Evolutionary conservation across 2,329 filamentous ascomycete genomes (phyloP), one percentile per base, ranked within the genome.

Genomic region (Pseudogymnoascus sp.): DNA sequence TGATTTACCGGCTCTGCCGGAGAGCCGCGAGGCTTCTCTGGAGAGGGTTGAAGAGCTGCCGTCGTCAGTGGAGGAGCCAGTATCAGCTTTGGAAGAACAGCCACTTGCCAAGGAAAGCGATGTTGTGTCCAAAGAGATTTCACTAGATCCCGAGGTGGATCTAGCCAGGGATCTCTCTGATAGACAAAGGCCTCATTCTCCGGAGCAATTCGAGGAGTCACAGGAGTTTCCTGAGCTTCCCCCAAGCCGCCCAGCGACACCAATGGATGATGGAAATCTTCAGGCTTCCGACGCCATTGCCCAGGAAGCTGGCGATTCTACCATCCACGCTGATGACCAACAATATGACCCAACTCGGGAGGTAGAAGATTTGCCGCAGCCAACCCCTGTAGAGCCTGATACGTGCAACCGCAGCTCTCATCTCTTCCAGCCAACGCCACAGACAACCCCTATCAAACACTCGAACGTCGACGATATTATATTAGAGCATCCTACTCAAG

Each of bases 401-500:
- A 74, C 73, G 5, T 76, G 75, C 64, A 71, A 76, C 62, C 69
- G 73, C 63, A 78, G 72, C 65, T 75, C 74, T 10, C 75, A 75
- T 64, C 64, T 77, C 13, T 71, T 75, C 28, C 67, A 73, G 57
- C 73, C 74, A 12, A 73, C 72, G 21, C 73, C 76, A 8, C 59
- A 64, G 28, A 63, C 66, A 30, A 63, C 55, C 5, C 45, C 45
- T 3, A 33, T 52, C 26, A 52, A 52, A 26, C 45, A 52, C 26
- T 33, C 26, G 5, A 52, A 18, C 5, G 33, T 33, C 15, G 45
- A 52, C 9, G 45, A 52, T 30, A 13, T 33, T 6, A 33, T 52
- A 28, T 48, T 48, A 8, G 45, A 52, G 15, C 9, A 52, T 52
- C 45, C 26, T 23, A 68, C 67, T 59, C 9, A 52, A 30, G 4